Conservation (phyloP, 306 rosid genomes). For the Cicer cuneatum region DNA sequence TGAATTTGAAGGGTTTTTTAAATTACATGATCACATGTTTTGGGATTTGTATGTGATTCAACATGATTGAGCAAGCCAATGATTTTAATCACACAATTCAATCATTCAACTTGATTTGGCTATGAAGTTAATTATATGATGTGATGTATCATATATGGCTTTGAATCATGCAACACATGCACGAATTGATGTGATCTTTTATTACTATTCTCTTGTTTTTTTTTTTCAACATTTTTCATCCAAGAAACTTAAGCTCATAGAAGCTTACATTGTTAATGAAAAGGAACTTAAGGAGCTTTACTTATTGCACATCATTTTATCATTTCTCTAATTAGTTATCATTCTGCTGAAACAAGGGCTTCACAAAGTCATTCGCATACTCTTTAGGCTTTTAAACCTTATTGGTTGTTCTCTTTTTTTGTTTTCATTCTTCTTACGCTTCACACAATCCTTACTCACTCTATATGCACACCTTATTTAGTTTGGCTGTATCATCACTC, state of each 20-base stretch:
- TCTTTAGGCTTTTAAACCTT: neutral
- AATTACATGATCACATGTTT: no score
- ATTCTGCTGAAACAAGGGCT: neutral
- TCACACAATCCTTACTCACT: neutral
- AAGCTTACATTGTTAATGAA: slow-evolving; percentile 16
- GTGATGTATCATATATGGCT: neutral
- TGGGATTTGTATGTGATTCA: no score
- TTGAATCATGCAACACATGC: neutral
- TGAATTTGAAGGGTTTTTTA: no score
- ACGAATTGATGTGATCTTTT: neutral
- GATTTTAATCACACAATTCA: no score
- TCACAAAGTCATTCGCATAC: neutral
- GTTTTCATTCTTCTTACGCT: neutral
- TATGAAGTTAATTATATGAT: neutral
- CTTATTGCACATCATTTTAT: neutral
- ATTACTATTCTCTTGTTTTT: neutral
- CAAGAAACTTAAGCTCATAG: neutral
- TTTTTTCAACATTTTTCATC: neutral
- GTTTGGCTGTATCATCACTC: neutral
- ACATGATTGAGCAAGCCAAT: no score
- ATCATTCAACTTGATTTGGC: neutral
- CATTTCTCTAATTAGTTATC: neutral
- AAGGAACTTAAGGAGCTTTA: slow-evolving; percentile 8
- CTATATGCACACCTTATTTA: neutral
- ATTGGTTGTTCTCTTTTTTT: neutral